A percentile compares a stretch with the other conserved stretches of the same genome.
Evolutionary conservation across 768 basidiomycete genomes (phyloP).

Genomic region (Aureoboletus auriporus): DNA sequence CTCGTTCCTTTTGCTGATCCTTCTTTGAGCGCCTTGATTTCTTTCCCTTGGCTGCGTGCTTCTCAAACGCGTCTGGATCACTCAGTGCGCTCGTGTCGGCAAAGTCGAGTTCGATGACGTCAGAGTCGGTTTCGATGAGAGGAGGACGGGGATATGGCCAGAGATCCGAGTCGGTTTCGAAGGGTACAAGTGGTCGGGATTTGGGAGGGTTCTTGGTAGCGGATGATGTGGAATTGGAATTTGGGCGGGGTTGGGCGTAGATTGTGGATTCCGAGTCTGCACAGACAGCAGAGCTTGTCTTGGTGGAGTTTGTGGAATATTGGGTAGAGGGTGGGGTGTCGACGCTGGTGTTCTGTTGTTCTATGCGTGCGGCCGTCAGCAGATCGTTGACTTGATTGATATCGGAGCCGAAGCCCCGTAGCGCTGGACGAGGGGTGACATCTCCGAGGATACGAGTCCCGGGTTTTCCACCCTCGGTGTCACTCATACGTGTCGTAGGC

Average conservation of each 20-base stretch:
- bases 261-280: slow-evolving; percentile 10
- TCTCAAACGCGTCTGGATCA: slow-evolving; percentile 56
- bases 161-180: slow-evolving; percentile 59
- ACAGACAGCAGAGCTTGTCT: not conserved
- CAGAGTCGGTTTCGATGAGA: slow-evolving; percentile 41
- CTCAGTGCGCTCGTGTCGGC: slow-evolving; percentile 69
- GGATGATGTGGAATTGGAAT: slow-evolving; percentile 6
- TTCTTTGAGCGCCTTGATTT: slow-evolving; percentile 27
- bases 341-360: slow-evolving; percentile 12
- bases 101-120: slow-evolving; percentile 75
- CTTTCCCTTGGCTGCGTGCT: slow-evolving; percentile 24
- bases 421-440: slow-evolving; percentile 58
- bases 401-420: slow-evolving; percentile 34
- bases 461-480: slow-evolving; percentile 13
- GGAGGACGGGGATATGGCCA: slow-evolving; percentile 65
- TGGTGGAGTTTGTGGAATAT: not conserved
- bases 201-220: slow-evolving; percentile 18
- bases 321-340: slow-evolving; percentile 7
- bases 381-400: slow-evolving; percentile 28
- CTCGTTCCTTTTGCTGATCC: slow-evolving; percentile 36
- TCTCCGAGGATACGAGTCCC: slow-evolving; percentile 35
- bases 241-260: slow-evolving; percentile 8
- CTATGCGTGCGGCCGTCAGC: slow-evolving; percentile 21
- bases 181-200: slow-evolving; percentile 51
- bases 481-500: slow-evolving; percentile 9